Percentiles rank a stretch among this genome's conserved stretches.
Evolutionary conservation across 2,329 filamentous ascomycete species (phyloP).

Genomic region (Neofusicoccum cordaticola): DNA sequence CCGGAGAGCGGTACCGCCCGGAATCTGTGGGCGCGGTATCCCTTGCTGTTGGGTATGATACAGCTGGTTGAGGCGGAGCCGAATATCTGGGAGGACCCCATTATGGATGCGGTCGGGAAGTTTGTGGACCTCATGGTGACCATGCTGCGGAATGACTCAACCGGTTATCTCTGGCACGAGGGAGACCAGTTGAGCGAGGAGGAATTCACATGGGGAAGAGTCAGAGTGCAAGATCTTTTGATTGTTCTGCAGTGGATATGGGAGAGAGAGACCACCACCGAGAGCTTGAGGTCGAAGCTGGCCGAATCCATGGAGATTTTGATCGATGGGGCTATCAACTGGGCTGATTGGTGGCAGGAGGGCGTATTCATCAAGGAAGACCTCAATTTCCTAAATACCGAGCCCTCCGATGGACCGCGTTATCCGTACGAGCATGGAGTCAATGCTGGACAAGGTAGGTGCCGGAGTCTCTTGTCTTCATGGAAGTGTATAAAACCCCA

Average conservation of each 20-base stretch:
- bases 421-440: conserved; percentile 24
- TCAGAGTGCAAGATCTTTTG: conserved; percentile 41
- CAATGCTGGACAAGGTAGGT: conserved; percentile 26
- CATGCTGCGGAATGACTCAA: conserved; percentile 55
- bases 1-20: conserved; percentile 46
- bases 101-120: conserved; percentile 50
- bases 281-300: conserved; percentile 24
- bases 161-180: conserved; percentile 48
- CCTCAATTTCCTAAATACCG: conserved; percentile 25
- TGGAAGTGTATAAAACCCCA: too few relatives aligned
- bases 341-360: conserved; percentile 32
- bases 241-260: conserved; percentile 50
- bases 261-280: conserved; percentile 28
- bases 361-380: conserved; percentile 25
- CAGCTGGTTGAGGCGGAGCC: conserved; percentile 51
- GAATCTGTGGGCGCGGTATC: conserved; percentile 55
- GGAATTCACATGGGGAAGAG: conserved; percentile 15
- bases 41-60: conserved; percentile 51
- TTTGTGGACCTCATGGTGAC: conserved; percentile 51
- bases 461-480: too few relatives aligned
- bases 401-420: conserved; percentile 22
- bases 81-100: conserved; percentile 37
- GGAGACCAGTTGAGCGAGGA: conserved; percentile 31
- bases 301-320: conserved; percentile 46
- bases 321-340: conserved; percentile 33